Base-by-base conservation (phyloP, 768 basidiomycete genomes). In the Naganishia onofrii region DNA sequence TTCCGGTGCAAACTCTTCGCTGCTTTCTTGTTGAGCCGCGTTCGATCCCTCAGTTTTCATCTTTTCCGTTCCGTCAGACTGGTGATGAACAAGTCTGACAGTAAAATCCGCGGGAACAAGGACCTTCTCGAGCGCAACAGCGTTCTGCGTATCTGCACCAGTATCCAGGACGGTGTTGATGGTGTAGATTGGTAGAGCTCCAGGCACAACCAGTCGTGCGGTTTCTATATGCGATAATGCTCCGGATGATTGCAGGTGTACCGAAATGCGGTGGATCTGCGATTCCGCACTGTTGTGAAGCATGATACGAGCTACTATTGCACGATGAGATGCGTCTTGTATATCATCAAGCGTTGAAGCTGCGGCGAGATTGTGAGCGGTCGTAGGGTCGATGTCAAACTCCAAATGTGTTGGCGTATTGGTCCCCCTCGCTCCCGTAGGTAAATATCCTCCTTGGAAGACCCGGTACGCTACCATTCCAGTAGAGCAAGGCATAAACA, bases 21-120 rank as follows among this genome's bases (percentile, higher is more conserved):
- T 15, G 6, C 5, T 10, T 1, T 28, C 42, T 7, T 63, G 36
- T 7, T 63, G 23, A 12, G 28, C 2, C 23, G 10, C 23, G 1
- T 46, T 34, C 13, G 13, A 2, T 1, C 42, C 42, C 0, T 26
- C 23, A 2, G 29, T 42, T 10, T 57, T n/a, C 13, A 69, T 15
- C 48, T 67, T 70, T 2, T 69, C 31, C 3, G 56, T 67, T 8
- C 46, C 57, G 6, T 64, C 66, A 7, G 48, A 21, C 48, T 53
- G 55, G 1, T 66, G 57, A 15, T 48, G 60, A 63, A 63, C 38
- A 12, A 63, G 34, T 42, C 38, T 63, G 60, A 63, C 42, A 26
- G 60, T 63, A 28, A 63, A 63, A 34, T 63, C 60, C 23, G 60
- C 60, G 10, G 60, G 60, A 15, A 63, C 60, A n/a, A 63, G 42